Base-by-base conservation (phyloP, 257 asterid genomes). In the Solanum etuberosum region DNA sequence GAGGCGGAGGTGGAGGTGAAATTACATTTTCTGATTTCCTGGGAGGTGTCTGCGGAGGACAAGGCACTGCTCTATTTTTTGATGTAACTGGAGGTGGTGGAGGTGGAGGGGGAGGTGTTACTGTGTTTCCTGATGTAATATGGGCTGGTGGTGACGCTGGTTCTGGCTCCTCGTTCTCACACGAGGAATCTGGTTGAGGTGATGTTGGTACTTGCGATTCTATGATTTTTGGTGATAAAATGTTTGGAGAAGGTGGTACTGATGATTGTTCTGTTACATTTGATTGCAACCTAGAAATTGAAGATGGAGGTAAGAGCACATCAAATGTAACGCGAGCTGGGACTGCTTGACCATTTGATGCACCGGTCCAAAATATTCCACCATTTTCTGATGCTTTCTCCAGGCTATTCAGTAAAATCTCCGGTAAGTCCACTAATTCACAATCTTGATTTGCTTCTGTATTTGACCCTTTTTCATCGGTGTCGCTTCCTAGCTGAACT, bases 11-110 rank as follows among this genome's bases (percentile, higher is more conserved):
- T 27, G 85, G 67, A 46, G 68, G 27, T 78, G 84, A 42, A 78
- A 43, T 63, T 43, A 67, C n/a, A 5, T 76, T 40, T 57, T 63
- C 73, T 78, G 34, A 63, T 81, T 32, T 59, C 35, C 59, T 82
- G 20, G 89, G 88, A 11, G 90, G 90, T 1, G 88, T 89, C 7
- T 91, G 90, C 0, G 92, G 88, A 3, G 91, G 92, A 18, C 84
- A 88, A 3, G 78, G 88, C 20, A 88, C 80, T 5, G 16, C 67
- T 80, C 61, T 9, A 18, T 65, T 21, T 84, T 27, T 65, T 65
- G 80, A 65, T 84, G 80, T 67, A 65, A 37, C 9, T 5, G 70
- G 42, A 29, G 72, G 85, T 14, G 90, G 88, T 0, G 93, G 87
- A 13, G 90, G 88, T 3, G 90, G 29, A 42, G 87, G 86, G 16